Evolutionary conservation across 1,139 yeast species (phyloP), one percentile per base, ranked within the genome.

Genomic region (Eremothecium gossypii): DNA sequence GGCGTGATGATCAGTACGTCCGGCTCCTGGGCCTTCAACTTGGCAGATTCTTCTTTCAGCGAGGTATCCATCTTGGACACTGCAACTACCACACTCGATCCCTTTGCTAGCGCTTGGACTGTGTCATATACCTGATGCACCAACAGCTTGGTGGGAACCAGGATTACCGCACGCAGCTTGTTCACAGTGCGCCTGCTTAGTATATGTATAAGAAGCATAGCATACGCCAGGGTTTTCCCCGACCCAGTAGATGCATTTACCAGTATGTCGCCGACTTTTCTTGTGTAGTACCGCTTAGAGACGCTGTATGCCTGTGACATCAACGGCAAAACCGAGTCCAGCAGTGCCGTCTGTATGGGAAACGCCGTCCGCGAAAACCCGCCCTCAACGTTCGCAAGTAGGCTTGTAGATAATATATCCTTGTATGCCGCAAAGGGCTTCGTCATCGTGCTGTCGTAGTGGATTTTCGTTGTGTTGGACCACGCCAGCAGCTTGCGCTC

Each of bases 241-340:
- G 95, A 83, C 41, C 99, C 99, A 0, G 99, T 91, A 4, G 94
- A 78, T 1, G 98, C 95, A 61, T 91, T 89, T 4, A 91, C 95
- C 39, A 91, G 67, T 12, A 87, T 64, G 60, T 91, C 95, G 14
- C 91, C 89, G 45, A 60, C 48, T 38, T 60, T 53, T 40, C 57
- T 52, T 53, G 69, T 43, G 67, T 68, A 48, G 66, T 79, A 45
- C 33, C 50, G 53, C 41, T 52, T 60, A 5, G 57, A 52, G 6
- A 52, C 45, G 3, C 43, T 39, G 27, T 49, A 40, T 3, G 60
- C 47, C 26, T 49, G 49, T 30, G 54, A 55, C 14, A 61, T 40
- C 11, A 42, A 42, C 14, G 61, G 58, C 33, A 61, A 40, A 14
- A 57, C 38, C 7, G 49, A 49, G 36, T 58, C 57, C 27, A 60